phyloP scores from a whole-genome alignment of 2,329 filamentous ascomycete genomes.

The Blastomyces parvus region DNA sequence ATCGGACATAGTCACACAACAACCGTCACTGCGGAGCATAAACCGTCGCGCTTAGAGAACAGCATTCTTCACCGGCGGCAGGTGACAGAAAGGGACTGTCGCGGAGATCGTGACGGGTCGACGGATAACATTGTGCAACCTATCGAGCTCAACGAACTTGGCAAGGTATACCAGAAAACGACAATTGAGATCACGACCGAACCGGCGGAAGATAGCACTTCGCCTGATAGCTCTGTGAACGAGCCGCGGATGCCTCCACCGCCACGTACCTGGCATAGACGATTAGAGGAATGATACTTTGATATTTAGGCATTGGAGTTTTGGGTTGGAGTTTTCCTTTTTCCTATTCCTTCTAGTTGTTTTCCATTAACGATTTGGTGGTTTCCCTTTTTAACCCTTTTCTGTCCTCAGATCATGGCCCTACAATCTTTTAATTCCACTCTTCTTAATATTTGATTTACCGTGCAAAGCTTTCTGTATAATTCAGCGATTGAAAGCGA shows the following conservation, averaged over 20 bases:
- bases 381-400: not conserved
- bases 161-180: slow-evolving; percentile 37
- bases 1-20: slow-evolving; percentile 11
- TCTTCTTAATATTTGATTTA: not conserved
- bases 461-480: not conserved
- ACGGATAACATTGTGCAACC: slow-evolving; percentile 36
- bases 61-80: slow-evolving; percentile 6
- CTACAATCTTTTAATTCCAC: not conserved
- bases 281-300: slow-evolving; percentile 1
- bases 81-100: slow-evolving; percentile 2
- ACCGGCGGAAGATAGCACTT: slow-evolving; percentile 17
- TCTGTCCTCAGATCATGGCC: not conserved
- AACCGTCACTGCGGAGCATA: slow-evolving; percentile 13
- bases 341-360: not conserved
- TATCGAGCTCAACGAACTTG: slow-evolving; percentile 27
- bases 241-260: not conserved
- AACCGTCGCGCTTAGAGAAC: slow-evolving; percentile 6
- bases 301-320: not conserved
- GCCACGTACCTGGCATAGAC: not conserved
- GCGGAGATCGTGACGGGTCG: slow-evolving; percentile 33
- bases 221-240: slow-evolving; percentile 15
- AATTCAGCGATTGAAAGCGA: not conserved
- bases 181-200: slow-evolving; percentile 37
- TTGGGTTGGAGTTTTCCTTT: not conserved
- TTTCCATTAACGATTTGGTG: not conserved